Evolutionary conservation across 768 basidiomycete genomes (phyloP).

Genomic region (Tylopilus balloui): DNA sequence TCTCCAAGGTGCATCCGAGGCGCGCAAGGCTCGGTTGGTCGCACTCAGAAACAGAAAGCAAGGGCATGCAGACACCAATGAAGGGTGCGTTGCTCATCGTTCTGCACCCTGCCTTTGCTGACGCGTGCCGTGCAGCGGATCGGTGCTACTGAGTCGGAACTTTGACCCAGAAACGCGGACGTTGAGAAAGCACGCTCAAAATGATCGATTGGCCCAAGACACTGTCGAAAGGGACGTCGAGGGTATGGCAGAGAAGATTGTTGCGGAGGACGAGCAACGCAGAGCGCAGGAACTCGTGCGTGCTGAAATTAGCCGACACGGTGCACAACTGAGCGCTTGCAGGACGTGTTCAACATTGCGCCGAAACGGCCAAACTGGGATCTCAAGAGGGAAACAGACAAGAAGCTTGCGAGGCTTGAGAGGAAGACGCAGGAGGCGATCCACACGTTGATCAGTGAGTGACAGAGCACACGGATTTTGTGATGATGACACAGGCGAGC

Average conservation of each 20-base stretch:
- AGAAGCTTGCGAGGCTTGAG: conserved; percentile 85
- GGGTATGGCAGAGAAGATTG: conserved; percentile 80
- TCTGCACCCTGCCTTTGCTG: neutral
- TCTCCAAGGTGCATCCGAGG: conserved; percentile 73
- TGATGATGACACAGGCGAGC: conserved; percentile 5
- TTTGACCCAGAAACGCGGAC: conserved; percentile 89
- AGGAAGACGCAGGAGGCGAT: conserved; percentile 89
- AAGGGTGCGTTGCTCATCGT: conserved; percentile 35
- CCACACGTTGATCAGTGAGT: conserved; percentile 87
- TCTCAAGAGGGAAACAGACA: conserved; percentile 89
- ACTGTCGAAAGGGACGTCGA: conserved; percentile 85
- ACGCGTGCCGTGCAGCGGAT: conserved; percentile 33
- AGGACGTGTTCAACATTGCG: conserved; percentile 97
- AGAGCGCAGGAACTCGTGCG: conserved; percentile 84
- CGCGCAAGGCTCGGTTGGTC: conserved; percentile 74
- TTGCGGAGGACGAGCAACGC: conserved; percentile 80
- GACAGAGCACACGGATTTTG: neutral
- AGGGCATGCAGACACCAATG: conserved; percentile 42
- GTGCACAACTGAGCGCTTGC: conserved; percentile 16
- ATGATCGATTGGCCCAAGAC: conserved; percentile 60
- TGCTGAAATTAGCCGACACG: conserved; percentile 9
- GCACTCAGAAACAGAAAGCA: conserved; percentile 73
- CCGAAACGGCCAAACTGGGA: conserved; percentile 98
- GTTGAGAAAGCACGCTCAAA: conserved; percentile 58
- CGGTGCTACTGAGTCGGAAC: conserved; percentile 68